These are phyloP conservation scores for Infundibulicybe gibba DNA, from an alignment of 768 basidiomycete species.

Conservation along the genomic window DNA sequence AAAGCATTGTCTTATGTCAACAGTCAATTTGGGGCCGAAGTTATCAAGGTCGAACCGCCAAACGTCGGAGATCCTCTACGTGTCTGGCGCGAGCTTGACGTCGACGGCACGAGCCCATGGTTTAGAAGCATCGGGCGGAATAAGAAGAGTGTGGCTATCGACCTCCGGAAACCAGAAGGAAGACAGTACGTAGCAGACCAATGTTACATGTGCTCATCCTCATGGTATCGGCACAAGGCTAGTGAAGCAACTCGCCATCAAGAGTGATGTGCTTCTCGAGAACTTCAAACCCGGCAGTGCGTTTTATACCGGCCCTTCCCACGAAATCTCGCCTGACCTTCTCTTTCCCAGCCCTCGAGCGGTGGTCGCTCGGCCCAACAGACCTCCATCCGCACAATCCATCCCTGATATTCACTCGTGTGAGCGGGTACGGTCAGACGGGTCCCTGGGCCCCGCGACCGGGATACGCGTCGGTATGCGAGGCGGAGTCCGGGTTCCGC, in stretches of 20 bases:
- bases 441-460: slow-evolving; percentile 71
- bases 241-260: slow-evolving; percentile 55
- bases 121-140: slow-evolving; percentile 69
- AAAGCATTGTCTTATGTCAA: background rate
- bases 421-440: slow-evolving; percentile 74
- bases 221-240: slow-evolving; percentile 31
- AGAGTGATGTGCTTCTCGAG: slow-evolving; percentile 65
- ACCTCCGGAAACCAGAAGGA: slow-evolving; percentile 57
- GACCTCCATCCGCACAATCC: slow-evolving; percentile 73
- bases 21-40: slow-evolving; percentile 70
- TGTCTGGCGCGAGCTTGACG: slow-evolving; percentile 68
- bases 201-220: background rate
- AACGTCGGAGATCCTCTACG: slow-evolving; percentile 62
- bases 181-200: slow-evolving; percentile 23
- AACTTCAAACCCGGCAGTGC: slow-evolving; percentile 76
- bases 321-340: slow-evolving; percentile 1
- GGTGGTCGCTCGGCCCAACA: slow-evolving; percentile 60
- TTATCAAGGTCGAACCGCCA: slow-evolving; percentile 71
- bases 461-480: slow-evolving; percentile 73
- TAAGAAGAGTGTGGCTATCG: slow-evolving; percentile 72
- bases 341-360: slow-evolving; percentile 52
- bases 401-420: slow-evolving; percentile 86
- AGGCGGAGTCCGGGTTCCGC: slow-evolving; percentile 72
- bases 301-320: slow-evolving; percentile 17
- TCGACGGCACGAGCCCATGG: slow-evolving; percentile 72